These are phyloP conservation scores for Plenodomus biglobosus DNA, from an alignment of 2,329 filamentous ascomycete genomes.

Conservation along the genomic window DNA sequence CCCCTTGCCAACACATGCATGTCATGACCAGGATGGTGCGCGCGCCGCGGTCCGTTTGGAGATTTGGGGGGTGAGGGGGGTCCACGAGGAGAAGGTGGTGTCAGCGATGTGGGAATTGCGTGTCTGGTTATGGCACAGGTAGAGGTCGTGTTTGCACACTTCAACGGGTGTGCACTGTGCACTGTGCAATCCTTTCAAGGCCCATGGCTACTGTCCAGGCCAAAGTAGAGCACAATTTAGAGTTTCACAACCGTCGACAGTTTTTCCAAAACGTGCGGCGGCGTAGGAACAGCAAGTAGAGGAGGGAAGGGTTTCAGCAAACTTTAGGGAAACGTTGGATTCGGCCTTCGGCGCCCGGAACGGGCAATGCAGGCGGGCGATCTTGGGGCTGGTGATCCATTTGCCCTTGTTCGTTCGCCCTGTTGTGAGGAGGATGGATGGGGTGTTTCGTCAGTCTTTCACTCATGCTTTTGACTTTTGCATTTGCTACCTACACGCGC, in stretches of 20 bases:
- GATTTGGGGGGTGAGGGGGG: not conserved
- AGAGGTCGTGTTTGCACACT: not conserved
- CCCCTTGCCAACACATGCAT: slow-evolving; percentile 9
- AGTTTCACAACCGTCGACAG: no score
- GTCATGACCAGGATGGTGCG: slow-evolving; percentile 6
- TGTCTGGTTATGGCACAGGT: no score
- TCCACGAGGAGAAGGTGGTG: no score
- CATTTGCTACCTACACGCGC: no score
- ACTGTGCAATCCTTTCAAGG: no score
- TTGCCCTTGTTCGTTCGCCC: not conserved
- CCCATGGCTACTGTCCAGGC: no score
- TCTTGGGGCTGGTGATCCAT: not conserved
- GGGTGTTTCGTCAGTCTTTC: not conserved
- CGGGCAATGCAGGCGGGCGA: not conserved
- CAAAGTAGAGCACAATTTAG: no score
- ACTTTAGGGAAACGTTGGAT: not conserved
- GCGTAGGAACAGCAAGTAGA: not conserved
- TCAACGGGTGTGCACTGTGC: no score
- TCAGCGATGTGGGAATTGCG: no score
- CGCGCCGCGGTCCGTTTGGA: not conserved
- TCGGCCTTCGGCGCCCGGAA: not conserved
- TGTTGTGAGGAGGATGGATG: not conserved
- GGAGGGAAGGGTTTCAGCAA: not conserved
- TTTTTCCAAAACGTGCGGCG: no score
- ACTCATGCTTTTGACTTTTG: no score